Conservation (phyloP, 148 eudicot species). For the Drosera capensis region DNA sequence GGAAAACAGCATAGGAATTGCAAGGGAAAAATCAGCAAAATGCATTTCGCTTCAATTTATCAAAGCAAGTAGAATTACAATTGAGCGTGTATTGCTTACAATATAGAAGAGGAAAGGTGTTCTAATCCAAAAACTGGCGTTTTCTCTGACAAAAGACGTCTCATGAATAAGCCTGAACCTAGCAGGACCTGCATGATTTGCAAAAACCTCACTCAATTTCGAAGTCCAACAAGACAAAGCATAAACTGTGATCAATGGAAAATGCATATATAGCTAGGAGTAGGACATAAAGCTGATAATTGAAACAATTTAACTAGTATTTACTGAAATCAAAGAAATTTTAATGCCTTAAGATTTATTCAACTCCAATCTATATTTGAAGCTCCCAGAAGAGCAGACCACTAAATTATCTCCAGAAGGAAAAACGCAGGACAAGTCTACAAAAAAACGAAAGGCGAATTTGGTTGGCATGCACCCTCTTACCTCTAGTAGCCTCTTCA, state of each 20-base stretch:
- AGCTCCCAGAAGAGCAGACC: too few relatives aligned
- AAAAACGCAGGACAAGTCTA: too few relatives aligned
- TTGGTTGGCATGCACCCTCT: neutral
- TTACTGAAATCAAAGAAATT: too few relatives aligned
- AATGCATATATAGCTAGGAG: too few relatives aligned
- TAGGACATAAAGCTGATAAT: too few relatives aligned
- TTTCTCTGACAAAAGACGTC: conserved; percentile 67
- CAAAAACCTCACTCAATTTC: conserved; percentile 1
- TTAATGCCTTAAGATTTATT: too few relatives aligned
- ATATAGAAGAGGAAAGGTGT: conserved; percentile 32
- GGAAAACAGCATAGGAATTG: neutral
- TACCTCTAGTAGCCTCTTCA: conserved; percentile 2
- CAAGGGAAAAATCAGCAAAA: neutral
- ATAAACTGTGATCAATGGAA: neutral
- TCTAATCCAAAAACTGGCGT: conserved; percentile 44
- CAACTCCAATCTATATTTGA: too few relatives aligned
- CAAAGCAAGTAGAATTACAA: too few relatives aligned
- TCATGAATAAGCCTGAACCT: conserved; percentile 70
- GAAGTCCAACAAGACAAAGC: neutral
- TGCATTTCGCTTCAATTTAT: neutral
- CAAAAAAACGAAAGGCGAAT: neutral
- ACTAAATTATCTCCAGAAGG: too few relatives aligned
- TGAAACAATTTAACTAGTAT: too few relatives aligned
- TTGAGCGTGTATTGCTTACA: conserved; percentile 23
- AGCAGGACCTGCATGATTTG: conserved; percentile 35